Base-by-base conservation (phyloP, 768 basidiomycete genomes). In the Lactarius sanguifluus region DNA sequence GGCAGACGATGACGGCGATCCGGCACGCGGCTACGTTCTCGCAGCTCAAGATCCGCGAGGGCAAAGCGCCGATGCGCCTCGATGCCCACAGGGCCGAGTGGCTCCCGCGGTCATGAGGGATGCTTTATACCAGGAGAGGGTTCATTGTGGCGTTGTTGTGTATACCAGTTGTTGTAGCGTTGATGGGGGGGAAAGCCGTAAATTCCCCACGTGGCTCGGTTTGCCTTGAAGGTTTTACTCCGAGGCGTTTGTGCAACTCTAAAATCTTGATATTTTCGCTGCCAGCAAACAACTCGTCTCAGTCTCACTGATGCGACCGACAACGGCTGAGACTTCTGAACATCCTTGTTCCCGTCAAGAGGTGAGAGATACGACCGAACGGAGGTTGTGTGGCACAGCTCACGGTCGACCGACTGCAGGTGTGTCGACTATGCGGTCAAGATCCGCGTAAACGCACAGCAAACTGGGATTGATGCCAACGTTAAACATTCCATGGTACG, bases 401-500 rank as follows among this genome's bases (percentile, higher is more conserved):
- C 13, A 47, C 25, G 32, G 60, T 32, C 59, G 30, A 69, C 67
- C 25, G 30, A 68, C 69, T 38, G 47, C 61, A 97, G 93, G 69
- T 88, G 92, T 60, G 91, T 99, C 60, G 97, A 98, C 80, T 99
- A 92, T 86, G 91, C 94, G 4, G 94, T 96, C 78, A 98, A 98
- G 83, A 97, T 99, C 79, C 91, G 96, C 60, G 94, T 99, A 59
- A 96, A 96, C 75, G 86, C 94, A 7, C 88, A 91, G 70, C 94
- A 97, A 74, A 97, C 94, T 41, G 97, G 95, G 16, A 87, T 99
- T 50, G 96, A 99, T 81, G 89, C 92, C 64, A 94, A 90, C 76
- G 96, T 97, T 72, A 99, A 99, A 83, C 97, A 99, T 79, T 96
- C 94, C 2, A 98, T 99, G 96, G 96, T 95, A 70, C 71, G 3